A percentile compares a stretch with the other conserved stretches of the same genome.
Evolutionary conservation across 179 eudicot genomes (phyloP).

Genomic region (Silene noctiflora): DNA sequence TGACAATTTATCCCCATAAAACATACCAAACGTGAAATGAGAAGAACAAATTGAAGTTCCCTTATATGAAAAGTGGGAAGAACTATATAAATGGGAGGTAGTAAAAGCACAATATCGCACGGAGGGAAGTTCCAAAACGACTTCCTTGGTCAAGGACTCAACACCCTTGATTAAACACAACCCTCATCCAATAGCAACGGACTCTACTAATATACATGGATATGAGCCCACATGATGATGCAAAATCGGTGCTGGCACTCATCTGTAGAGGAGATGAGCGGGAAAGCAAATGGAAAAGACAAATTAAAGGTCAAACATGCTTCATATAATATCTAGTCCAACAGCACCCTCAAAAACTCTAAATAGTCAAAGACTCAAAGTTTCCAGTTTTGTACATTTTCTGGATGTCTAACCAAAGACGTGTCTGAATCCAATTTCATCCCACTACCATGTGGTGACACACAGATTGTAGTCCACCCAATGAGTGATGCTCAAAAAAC

Average conservation of each 20-base stretch:
- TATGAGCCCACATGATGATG: background rate
- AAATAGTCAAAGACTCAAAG: background rate
- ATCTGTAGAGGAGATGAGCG: no score
- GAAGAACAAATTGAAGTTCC: no score
- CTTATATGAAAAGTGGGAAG: no score
- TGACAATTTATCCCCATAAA: no score
- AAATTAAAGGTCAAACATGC: no score
- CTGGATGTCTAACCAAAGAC: background rate
- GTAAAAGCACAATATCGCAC: no score
- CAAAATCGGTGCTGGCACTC: no score
- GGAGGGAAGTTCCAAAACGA: background rate
- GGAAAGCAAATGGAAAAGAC: no score
- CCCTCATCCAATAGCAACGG: background rate
- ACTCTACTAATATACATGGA: background rate
- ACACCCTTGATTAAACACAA: background rate
- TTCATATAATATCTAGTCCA: no score
- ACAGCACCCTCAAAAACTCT: background rate
- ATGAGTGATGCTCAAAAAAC: background rate
- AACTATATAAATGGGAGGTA: no score
- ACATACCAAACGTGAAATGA: no score
- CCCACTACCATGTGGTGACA: no score
- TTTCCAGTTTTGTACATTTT: background rate
- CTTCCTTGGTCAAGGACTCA: background rate
- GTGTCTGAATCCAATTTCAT: conserved; percentile 2
- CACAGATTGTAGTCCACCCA: background rate